Conservation (phyloP, 2,329 filamentous ascomycete genomes). For the Ophiocordyceps camponoti-rufipedis region DNA sequence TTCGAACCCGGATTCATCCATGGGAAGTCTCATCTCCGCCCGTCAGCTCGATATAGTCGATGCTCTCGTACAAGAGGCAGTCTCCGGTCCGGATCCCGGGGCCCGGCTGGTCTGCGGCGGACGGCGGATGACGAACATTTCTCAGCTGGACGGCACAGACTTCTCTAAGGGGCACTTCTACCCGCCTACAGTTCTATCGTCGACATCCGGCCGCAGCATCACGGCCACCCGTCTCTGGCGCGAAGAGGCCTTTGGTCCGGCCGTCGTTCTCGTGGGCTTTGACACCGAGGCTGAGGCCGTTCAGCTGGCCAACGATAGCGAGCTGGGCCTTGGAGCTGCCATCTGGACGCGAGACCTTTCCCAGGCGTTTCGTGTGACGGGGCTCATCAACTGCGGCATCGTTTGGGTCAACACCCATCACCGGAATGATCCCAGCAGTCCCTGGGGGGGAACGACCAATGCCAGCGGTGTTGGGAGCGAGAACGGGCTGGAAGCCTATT, state of each 20-base stretch:
- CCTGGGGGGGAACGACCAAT: conserved; percentile 47
- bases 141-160: conserved; percentile 29
- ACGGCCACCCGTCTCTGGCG: conserved; percentile 52
- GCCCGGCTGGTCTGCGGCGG: conserved; percentile 24
- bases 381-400: conserved; percentile 48
- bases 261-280: conserved; percentile 59
- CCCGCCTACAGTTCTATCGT: conserved; percentile 53
- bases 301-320: conserved; percentile 51
- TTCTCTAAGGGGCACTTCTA: conserved; percentile 53
- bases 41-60: conserved; percentile 49
- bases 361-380: conserved; percentile 58
- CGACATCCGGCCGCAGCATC: conserved; percentile 37
- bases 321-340: conserved; percentile 59
- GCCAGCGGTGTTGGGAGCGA: conserved; percentile 53
- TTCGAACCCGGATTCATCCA: conserved; percentile 35
- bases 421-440: conserved; percentile 52
- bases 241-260: conserved; percentile 72
- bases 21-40: conserved; percentile 45
- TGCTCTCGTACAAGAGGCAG: conserved; percentile 44
- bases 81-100: conserved; percentile 23
- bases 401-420: conserved; percentile 45
- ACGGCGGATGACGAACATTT: conserved; percentile 24
- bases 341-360: conserved; percentile 60
- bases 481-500: conserved; percentile 48
- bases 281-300: conserved; percentile 55